Evolutionary conservation across 2,329 filamentous ascomycete genomes (phyloP), one percentile per base, ranked within the genome.

Genomic region (Knoxdaviesia capensis): DNA sequence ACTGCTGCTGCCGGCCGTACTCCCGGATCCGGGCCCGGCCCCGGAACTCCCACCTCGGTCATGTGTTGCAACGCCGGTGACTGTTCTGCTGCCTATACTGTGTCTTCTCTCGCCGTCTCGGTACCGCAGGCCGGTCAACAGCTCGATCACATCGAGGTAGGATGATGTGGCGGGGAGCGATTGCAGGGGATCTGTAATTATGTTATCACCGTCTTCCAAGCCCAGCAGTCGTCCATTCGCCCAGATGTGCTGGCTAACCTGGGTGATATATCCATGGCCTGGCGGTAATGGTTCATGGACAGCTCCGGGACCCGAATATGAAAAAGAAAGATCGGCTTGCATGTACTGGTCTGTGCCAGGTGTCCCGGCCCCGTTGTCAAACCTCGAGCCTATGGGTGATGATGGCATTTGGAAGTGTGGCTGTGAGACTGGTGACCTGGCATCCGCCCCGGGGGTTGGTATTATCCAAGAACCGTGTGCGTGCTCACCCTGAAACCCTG

Each of bases 121-220:
- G 55, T 94, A 94, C 42, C 81, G 72, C 44, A 94, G 62, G 5
- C 88, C 88, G 0, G 88, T 96, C 46, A 94, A 68, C 71, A 94
- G 85, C 57, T 94, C 87, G 48, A 96, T 93, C 0, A 80, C 84
- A 48, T 94, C 85, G n/a, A 33, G 9, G 6, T 28, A 28, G 7
- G 34, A 31, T n/a, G 41, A 33, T 34, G 20, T 34, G 37, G 10
- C n/a, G 33, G 9, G 11, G 30, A n/a, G 6, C 40, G 31, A 32
- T 10, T 35, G 9, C 11, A 6, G 34, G 20, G 20, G 20, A 20
- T 41, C 5, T 29, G 20, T 41, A n/a, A 33, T 5, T 30, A 4
- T 20, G n/a, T 10, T 31, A 35, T 3, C 37, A 34, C 8, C 32
- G 34, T 11, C 39, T 28, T 20, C 36, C 41, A 36, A 43, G 40